Evolutionary conservation across 148 eudicot genomes (phyloP), one percentile per base, ranked within the genome.

Genomic region (Simmondsia chinensis): DNA sequence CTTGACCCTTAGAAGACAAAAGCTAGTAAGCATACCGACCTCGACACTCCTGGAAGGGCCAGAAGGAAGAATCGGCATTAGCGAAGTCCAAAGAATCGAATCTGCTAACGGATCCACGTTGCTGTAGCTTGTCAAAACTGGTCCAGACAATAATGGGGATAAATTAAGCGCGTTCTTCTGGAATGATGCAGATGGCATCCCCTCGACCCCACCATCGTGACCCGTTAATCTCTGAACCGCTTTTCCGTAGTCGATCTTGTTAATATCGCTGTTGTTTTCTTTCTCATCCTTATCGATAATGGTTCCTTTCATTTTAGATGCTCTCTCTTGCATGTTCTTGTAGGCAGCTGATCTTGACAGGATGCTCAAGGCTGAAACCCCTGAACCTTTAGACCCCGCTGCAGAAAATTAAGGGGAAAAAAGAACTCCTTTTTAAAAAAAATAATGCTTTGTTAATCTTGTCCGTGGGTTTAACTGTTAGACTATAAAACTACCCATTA

Each of bases 281-380:
- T 79, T 82, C 63, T 85, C 97, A 28, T 85, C 83, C 32, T 70
- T 72, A 8, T 82, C 75, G 15, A 44, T 31, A 2, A 48, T 49
- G 4, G 33, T 69, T 33, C 72, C 95, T 70, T 91, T 75, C 48
- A 64, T 63, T 66, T 79, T 82, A 4, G 57, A 63, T 33, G 70
- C 80, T 60, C 64, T 91, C 46, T 82, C 99, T 68, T 82, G 80
- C 74, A 91, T 64, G 63, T 70, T 61, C 68, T 74, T 91, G 69
- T 71, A 91, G 9, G 94, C 94, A 30, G 94, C 77, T 30, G 97
- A 89, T 47, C 72, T 66, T 8, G 87, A 74, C 72, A 91, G 72
- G 48, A 76, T 76, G 72, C 73, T 85, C 80, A 91, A 57, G 31
- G 95, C 95, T 45, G 99, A 91, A 47, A 66, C 43, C 33, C 60